Evolutionary conservation across 805 yeast genomes (phyloP), one percentile per base, ranked within the genome.

Genomic region (Metschnikowia lochheadii): DNA sequence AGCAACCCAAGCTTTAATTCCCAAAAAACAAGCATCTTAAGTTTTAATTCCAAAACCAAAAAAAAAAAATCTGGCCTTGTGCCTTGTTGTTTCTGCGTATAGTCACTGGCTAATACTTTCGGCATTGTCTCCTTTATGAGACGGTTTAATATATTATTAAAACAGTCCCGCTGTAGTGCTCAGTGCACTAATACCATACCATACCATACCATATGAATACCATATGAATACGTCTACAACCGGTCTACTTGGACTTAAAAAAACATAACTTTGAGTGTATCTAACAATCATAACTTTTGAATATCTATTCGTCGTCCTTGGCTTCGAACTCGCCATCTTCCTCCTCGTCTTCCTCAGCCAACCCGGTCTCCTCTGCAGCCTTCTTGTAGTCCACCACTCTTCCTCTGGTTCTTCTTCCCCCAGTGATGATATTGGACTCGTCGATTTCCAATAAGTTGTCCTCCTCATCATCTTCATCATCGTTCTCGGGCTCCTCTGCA

Each of bases 331-430:
- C 84, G 21, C 72, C 81, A 33, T 71, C 79, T 3, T 76, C 81
- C 26, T 72, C 78, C 3, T 69, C 80, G 14, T 67, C 81, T 3
- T 71, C 78, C 38, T 72, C 73, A 51, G 81, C 84, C 45, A 70
- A 71, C 48, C 79, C 82, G 60, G 88, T 68, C 63, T 87, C 80
- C 57, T 81, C 86, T 18, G 89, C 87, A 14, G 95, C 89, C 69
- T 87, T 85, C 50, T 82, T 76, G 67, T 86, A 90, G 69, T 90
- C 97, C 59, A 91, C 85, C 17, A 85, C 86, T 63, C 84, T 86
- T 14, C 97, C 96, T 58, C 97, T 81, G 6, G 97, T 90, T 75
- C 97, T 87, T 69, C 96, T 79, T 13, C 95, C 94, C 15, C 81
- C 71, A n/a, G 85, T 77, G 56, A 89, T 89, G 64, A 90, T 89